Conservation (phyloP, 768 basidiomycete species). For the Austroboletus eburneus region DNA sequence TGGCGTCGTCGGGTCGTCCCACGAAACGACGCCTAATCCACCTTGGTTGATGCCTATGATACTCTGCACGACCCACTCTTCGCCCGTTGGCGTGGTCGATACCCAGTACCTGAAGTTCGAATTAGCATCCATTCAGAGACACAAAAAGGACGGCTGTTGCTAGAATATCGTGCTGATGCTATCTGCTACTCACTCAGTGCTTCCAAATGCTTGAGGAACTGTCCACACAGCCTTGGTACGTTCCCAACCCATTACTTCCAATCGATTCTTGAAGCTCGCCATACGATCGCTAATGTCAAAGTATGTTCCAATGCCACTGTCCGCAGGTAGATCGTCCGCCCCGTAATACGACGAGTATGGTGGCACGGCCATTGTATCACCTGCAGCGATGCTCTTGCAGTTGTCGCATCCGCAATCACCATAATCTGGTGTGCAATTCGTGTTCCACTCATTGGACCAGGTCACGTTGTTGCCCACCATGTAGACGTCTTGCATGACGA, state of each 20-base stretch:
- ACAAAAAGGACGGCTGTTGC: neutral
- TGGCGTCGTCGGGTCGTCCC: constrained; percentile 50
- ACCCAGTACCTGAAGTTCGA: constrained; percentile 31
- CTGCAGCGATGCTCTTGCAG: constrained; percentile 44
- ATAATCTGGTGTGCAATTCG: constrained; percentile 57
- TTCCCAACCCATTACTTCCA: constrained; percentile 65
- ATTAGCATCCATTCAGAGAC: neutral
- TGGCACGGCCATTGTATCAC: constrained; percentile 32
- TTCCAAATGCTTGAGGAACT: constrained; percentile 75
- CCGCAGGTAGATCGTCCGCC: constrained; percentile 17
- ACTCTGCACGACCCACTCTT: constrained; percentile 64
- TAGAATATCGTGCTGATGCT: neutral
- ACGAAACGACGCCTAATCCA: constrained; percentile 46
- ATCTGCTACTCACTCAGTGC: constrained; percentile 27
- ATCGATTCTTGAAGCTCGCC: constrained; percentile 57
- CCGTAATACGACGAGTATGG: constrained; percentile 22
- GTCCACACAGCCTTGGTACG: constrained; percentile 70
- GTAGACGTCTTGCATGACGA: constrained; percentile 63
- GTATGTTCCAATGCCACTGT: constrained; percentile 38
- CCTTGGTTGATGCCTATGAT: constrained; percentile 71
- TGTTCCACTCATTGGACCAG: constrained; percentile 57
- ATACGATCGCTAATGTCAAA: constrained; percentile 66
- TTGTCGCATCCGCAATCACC: constrained; percentile 75
- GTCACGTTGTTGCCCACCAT: constrained; percentile 56
- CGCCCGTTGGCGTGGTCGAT: constrained; percentile 64